Conservation (phyloP, 768 basidiomycete species). For the Saitozyma sp. region DNA sequence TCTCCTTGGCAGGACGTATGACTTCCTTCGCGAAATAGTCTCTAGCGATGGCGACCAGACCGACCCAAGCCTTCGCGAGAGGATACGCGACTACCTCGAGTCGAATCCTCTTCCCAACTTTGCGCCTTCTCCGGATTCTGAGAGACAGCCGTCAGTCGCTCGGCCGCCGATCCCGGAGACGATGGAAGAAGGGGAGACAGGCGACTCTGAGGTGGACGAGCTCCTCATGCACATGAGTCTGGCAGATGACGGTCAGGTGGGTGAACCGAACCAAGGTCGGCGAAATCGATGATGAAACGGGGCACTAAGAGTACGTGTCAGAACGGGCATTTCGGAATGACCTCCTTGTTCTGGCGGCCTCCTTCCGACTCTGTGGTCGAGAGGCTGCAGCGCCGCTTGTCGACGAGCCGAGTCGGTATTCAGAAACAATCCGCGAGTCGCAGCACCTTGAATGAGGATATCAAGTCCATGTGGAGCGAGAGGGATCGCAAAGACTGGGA, state of each 20-base stretch:
- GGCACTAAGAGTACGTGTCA: background rate
- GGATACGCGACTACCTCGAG: conserved; percentile 3
- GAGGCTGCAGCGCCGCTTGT: conserved; percentile 9
- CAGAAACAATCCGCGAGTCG: conserved; percentile 5
- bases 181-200: background rate
- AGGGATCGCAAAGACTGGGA: too few species aligned
- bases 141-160: too few species aligned
- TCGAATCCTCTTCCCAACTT: conserved; percentile 8
- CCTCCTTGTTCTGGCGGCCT: conserved; percentile 23
- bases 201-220: conserved; percentile 17
- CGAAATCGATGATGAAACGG: background rate
- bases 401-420: background rate
- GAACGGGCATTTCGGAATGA: conserved; percentile 28
- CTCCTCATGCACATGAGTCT: conserved; percentile 27
- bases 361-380: conserved; percentile 20
- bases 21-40: too few species aligned
- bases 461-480: too few species aligned
- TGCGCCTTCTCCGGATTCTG: background rate
- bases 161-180: background rate
- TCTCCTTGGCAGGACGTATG: conserved; percentile 1
- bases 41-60: background rate
- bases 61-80: conserved; percentile 1
- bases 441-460: background rate
- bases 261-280: background rate
- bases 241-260: conserved; percentile 24